Conservation (phyloP, 768 basidiomycete species). For the Leucogyrophana mollusca region DNA sequence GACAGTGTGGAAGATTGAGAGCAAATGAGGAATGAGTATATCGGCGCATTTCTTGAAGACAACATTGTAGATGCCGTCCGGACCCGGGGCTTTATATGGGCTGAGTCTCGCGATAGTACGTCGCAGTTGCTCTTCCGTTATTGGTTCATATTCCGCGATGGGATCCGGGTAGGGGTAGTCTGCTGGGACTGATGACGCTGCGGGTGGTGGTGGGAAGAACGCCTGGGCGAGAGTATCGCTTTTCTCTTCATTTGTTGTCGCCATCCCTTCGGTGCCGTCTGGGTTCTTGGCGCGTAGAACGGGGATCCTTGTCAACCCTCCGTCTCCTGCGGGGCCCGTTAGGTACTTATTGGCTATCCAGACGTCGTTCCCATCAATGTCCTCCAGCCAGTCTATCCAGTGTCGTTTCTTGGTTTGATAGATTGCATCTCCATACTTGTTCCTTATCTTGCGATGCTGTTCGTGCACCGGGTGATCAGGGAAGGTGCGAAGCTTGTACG, state of each 20-base stretch:
- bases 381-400: constrained; percentile 16
- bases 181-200: background rate
- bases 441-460: constrained; percentile 2
- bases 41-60: constrained; percentile 12
- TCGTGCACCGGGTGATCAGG: constrained; percentile 9
- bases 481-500: background rate
- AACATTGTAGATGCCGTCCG: constrained; percentile 24
- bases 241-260: constrained; percentile 18
- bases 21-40: constrained; percentile 9
- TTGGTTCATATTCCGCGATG: background rate
- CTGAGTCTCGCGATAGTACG: constrained; percentile 3
- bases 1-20: constrained; percentile 8
- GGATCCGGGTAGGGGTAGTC: constrained; percentile 9
- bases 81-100: constrained; percentile 19
- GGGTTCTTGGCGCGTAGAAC: background rate
- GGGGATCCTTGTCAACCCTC: constrained; percentile 4
- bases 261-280: background rate
- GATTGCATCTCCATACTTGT: constrained; percentile 12
- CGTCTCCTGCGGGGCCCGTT: background rate
- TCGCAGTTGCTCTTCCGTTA: constrained; percentile 12
- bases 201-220: constrained; percentile 23
- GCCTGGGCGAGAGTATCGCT: constrained; percentile 10
- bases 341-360: constrained; percentile 15
- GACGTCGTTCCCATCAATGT: constrained; percentile 8
- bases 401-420: constrained; percentile 17